A percentile compares a stretch with the other conserved stretches of the same genome.
Evolutionary conservation across 345 rosid species (phyloP).

Genomic region (Murraya paniculata): DNA sequence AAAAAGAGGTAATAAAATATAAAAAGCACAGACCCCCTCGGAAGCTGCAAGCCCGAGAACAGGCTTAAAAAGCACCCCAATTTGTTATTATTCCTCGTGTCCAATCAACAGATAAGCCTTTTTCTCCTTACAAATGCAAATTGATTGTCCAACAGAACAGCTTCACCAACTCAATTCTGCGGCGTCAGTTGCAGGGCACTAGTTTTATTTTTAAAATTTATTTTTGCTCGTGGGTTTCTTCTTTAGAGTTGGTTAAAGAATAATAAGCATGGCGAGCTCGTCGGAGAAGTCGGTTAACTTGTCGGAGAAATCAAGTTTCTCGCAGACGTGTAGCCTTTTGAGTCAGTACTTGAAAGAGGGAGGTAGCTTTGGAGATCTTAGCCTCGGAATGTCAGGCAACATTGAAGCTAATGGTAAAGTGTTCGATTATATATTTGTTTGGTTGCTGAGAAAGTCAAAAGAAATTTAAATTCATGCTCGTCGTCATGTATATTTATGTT

Average conservation of each 20-base stretch:
- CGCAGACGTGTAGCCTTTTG: slow-evolving; percentile 59
- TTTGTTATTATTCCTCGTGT: slow-evolving; percentile 49
- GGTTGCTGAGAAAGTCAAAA: slow-evolving; percentile 1
- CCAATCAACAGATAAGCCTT: not conserved
- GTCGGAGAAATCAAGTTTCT: slow-evolving; percentile 52
- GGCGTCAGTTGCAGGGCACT: not conserved
- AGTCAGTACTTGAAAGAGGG: slow-evolving; percentile 79
- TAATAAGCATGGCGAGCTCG: slow-evolving; percentile 47
- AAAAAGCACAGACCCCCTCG: not conserved
- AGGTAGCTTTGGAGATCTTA: slow-evolving; percentile 68
- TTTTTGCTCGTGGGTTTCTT: not conserved
- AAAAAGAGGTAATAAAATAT: not conserved
- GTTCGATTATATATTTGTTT: not conserved
- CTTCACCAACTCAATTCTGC: too few relatives aligned
- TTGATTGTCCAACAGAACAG: not conserved
- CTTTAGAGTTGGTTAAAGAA: not conserved
- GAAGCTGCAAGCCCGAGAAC: slow-evolving; percentile 20
- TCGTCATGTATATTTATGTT: too few relatives aligned
- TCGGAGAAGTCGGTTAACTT: slow-evolving; percentile 38
- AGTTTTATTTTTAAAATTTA: not conserved
- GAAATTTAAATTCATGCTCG: not conserved
- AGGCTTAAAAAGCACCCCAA: slow-evolving; percentile 21
- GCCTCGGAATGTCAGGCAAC: slow-evolving; percentile 59
- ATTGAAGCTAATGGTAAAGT: slow-evolving; percentile 42
- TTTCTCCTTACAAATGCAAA: not conserved